A percentile compares a stretch with the other conserved stretches of the same genome.
Evolutionary conservation across 345 rosid species (phyloP).

Genomic region (Eucalyptus polybractea): DNA sequence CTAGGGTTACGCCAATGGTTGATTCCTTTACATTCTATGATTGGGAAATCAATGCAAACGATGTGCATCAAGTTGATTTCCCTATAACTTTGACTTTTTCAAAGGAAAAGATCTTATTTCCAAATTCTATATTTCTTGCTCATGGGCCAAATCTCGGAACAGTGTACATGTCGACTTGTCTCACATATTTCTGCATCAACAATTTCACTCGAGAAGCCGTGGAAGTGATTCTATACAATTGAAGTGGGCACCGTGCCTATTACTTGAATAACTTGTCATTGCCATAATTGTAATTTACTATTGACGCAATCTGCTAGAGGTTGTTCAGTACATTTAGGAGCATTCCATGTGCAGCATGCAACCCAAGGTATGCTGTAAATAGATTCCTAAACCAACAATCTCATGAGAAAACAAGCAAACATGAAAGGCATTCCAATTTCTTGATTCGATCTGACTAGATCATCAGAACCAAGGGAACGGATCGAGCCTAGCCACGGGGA

Average conservation of each 20-base stretch:
- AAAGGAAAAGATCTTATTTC: not conserved
- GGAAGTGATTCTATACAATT: not conserved
- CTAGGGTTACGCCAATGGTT: not conserved
- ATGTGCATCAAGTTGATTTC: not conserved
- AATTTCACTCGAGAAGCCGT: not conserved
- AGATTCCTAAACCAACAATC: not conserved
- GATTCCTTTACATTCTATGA: not conserved
- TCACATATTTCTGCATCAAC: not conserved
- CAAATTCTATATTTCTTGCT: not conserved
- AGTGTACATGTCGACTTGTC: not conserved
- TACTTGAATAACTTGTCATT: not conserved
- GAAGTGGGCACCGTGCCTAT: not conserved
- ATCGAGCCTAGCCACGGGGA: constrained; percentile 27
- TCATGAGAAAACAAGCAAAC: not conserved
- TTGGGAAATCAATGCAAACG: not conserved
- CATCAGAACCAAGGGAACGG: constrained; percentile 14
- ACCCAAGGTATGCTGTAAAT: not conserved
- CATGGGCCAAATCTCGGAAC: not conserved
- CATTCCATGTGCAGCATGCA: not conserved
- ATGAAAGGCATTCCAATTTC: not conserved
- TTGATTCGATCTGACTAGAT: not conserved
- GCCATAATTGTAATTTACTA: not conserved
- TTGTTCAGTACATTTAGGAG: not conserved
- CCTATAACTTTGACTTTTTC: not conserved
- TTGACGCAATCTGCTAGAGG: not conserved